Conservation (phyloP, 1,139 yeast genomes). For the Geotrichum citri-aurantii region DNA sequence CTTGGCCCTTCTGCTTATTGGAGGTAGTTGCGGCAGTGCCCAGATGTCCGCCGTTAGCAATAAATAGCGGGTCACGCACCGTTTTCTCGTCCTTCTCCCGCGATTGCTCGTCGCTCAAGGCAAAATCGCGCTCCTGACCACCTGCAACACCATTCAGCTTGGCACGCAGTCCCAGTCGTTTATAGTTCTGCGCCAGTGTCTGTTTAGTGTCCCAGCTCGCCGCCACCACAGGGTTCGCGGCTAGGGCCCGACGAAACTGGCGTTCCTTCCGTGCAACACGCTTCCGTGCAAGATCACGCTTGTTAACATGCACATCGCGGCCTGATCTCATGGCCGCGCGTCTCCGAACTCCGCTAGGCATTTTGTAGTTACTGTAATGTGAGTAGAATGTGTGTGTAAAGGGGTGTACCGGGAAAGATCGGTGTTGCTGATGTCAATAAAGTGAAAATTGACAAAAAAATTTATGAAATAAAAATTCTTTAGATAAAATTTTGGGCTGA, state of each 20-base stretch:
- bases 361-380: constrained; percentile 14
- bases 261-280: constrained; percentile 5
- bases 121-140: constrained; percentile 38
- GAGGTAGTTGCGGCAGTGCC: constrained; percentile 3
- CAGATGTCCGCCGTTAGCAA: neutral
- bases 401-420: neutral
- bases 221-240: constrained; percentile 67
- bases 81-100: constrained; percentile 9
- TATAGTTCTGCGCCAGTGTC: constrained; percentile 73
- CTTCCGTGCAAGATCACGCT: constrained; percentile 8
- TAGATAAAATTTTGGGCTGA: neutral
- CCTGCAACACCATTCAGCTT: constrained; percentile 54
- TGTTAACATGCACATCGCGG: constrained; percentile 16
- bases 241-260: constrained; percentile 8
- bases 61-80: neutral
- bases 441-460: neutral
- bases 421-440: neutral
- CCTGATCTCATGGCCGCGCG: constrained; percentile 72
- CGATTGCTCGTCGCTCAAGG: constrained; percentile 2
- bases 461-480: neutral
- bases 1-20: constrained; percentile 24
- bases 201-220: constrained; percentile 82
- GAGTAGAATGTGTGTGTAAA: neutral
- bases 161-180: constrained; percentile 65
- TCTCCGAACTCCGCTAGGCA: constrained; percentile 60